A percentile compares a stretch with the other conserved stretches of the same genome.
Evolutionary conservation across 2,329 filamentous ascomycete species (phyloP).

Genomic region (Samsoniella hepiali): DNA sequence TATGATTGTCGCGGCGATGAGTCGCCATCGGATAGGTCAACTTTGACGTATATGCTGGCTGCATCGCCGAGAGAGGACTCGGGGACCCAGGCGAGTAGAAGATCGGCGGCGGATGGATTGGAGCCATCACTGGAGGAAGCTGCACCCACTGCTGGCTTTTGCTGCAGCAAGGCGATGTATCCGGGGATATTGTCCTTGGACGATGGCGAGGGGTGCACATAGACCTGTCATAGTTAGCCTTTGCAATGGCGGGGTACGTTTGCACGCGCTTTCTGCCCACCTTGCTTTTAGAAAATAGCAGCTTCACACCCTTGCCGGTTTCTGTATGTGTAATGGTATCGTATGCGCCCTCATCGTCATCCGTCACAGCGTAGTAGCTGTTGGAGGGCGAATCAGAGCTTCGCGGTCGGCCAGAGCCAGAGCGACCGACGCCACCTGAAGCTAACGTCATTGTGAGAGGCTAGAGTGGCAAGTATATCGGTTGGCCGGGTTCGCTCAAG

Average conservation of each 20-base stretch:
- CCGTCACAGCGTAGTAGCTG: constrained; percentile 93
- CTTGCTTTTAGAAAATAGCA: constrained; percentile 96
- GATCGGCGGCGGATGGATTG: constrained; percentile 60
- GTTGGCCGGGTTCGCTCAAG: not conserved
- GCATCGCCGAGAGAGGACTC: constrained; percentile 84
- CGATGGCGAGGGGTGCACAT: constrained; percentile 89
- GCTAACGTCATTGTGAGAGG: not conserved
- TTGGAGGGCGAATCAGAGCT: constrained; percentile 63
- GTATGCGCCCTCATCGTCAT: constrained; percentile 94
- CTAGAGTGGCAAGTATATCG: not conserved
- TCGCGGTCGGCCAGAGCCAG: not conserved
- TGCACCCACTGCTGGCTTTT: constrained; percentile 58
- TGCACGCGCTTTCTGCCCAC: constrained; percentile 57
- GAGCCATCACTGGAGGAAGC: constrained; percentile 34
- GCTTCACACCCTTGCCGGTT: constrained; percentile 80
- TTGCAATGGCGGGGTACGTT: not conserved
- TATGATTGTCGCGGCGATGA: constrained; percentile 82
- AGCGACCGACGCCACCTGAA: not conserved
- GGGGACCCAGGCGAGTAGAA: constrained; percentile 90
- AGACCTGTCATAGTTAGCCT: constrained; percentile 60
- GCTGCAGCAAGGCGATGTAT: constrained; percentile 89
- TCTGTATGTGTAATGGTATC: constrained; percentile 83
- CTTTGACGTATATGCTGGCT: constrained; percentile 88
- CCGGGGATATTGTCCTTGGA: constrained; percentile 94
- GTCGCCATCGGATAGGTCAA: constrained; percentile 80